A percentile compares a stretch with the other conserved stretches of the same genome.
These are phyloP conservation scores for Cytospora chrysosperma DNA, from an alignment of 2,329 filamentous ascomycete species.

Conservation along the genomic window DNA sequence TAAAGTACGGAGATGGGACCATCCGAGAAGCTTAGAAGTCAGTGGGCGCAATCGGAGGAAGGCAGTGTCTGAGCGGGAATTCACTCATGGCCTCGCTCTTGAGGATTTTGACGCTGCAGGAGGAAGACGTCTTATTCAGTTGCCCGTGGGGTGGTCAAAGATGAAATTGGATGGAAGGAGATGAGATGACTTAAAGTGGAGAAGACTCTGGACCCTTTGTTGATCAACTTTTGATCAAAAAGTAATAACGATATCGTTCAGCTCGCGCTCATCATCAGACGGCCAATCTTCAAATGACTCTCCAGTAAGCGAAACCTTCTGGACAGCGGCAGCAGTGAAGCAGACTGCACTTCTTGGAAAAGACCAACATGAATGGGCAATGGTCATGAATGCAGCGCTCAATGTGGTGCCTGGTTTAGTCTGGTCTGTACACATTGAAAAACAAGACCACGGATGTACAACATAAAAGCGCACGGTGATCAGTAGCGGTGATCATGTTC, in stretches of 20 bases:
- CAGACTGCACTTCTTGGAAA: background rate
- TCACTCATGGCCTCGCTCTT: conserved; percentile 1
- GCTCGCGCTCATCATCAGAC: background rate
- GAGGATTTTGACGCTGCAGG: background rate
- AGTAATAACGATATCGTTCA: background rate
- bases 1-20: conserved; percentile 8
- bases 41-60: background rate
- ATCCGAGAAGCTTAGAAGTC: background rate
- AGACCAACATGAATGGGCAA: background rate
- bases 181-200: background rate
- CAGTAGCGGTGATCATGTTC: background rate
- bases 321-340: background rate
- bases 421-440: background rate
- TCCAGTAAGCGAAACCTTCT: background rate
- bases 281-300: background rate
- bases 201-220: background rate
- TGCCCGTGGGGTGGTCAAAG: background rate
- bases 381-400: background rate
- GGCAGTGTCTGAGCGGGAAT: background rate
- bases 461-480: background rate
- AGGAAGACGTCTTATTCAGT: conserved; percentile 7
- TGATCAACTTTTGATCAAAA: background rate
- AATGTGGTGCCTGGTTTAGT: background rate
- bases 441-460: too few species aligned
- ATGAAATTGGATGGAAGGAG: background rate